These are phyloP conservation scores for Fragaria iinumae DNA, from an alignment of 306 rosid species.

Conservation along the genomic window DNA sequence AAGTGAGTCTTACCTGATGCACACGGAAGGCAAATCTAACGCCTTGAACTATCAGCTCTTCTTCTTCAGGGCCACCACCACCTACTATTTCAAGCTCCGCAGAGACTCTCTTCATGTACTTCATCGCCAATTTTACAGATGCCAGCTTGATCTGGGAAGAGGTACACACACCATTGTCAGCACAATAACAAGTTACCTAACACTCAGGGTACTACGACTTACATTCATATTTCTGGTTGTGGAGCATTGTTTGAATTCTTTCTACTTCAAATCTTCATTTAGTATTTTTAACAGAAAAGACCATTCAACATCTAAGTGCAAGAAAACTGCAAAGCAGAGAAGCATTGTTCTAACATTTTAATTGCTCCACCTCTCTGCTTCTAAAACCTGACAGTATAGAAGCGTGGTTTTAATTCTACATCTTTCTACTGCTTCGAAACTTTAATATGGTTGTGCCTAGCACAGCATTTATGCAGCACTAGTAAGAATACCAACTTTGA, in stretches of 20 bases:
- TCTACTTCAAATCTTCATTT: not conserved
- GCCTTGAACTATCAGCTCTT: conserved; percentile 90
- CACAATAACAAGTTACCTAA: conserved; percentile 26
- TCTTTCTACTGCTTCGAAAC: not conserved
- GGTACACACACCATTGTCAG: conserved; percentile 12
- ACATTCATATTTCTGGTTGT: conserved; percentile 6
- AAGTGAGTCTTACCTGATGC: conserved; percentile 67
- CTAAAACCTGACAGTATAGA: not conserved
- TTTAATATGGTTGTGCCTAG: not conserved
- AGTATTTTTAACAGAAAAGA: not conserved
- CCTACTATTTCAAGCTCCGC: conserved; percentile 89
- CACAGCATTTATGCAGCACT: not conserved
- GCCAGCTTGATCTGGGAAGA: conserved; percentile 82
- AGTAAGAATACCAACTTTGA: not conserved
- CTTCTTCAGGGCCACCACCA: conserved; percentile 88
- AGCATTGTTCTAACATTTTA: not conserved
- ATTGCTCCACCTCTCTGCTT: too few species aligned
- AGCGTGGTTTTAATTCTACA: not conserved
- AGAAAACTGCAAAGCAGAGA: not conserved
- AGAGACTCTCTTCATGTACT: conserved; percentile 92
- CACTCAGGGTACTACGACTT: not conserved
- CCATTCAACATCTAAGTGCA: not conserved
- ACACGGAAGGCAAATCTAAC: conserved; percentile 95
- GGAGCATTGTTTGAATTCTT: not conserved
- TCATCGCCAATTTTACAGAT: conserved; percentile 90